Evolutionary conservation across 2,329 filamentous ascomycete genomes (phyloP).

Genomic region (Venturia oleaginea): DNA sequence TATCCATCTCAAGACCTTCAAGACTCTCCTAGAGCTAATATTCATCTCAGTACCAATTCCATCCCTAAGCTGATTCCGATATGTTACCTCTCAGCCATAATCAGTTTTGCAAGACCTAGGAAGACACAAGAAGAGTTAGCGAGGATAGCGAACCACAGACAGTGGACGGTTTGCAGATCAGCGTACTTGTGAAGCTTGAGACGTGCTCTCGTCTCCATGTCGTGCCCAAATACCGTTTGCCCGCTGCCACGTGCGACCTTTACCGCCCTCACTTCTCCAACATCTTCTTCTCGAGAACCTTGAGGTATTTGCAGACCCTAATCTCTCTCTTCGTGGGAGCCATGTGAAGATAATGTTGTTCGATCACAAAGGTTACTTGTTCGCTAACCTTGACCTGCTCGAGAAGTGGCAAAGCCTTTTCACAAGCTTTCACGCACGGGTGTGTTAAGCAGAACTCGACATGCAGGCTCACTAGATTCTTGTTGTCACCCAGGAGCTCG

Average conservation of each 20-base stretch:
- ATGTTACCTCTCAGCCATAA: no score
- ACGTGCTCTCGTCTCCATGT: neutral
- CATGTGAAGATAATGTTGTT: neutral
- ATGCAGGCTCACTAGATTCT: neutral
- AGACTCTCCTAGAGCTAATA: no score
- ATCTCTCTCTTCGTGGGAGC: no score
- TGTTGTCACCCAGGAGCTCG: neutral
- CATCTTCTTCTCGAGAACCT: neutral
- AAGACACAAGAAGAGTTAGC: no score
- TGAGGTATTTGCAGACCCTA: no score
- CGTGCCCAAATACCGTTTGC: neutral
- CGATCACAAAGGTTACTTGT: neutral
- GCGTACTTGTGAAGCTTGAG: no score
- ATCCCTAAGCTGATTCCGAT: no score
- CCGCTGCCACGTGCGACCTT: neutral
- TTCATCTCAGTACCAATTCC: no score
- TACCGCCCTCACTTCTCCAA: neutral
- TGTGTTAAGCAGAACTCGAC: neutral
- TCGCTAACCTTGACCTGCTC: neutral
- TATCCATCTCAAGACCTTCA: no score
- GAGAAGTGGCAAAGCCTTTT: neutral
- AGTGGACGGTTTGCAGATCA: no score
- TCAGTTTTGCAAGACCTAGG: no score
- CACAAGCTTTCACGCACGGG: neutral
- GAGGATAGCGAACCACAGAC: no score